Evolutionary conservation across 108 stramenopile genomes (phyloP).

Genomic region (Cyclotella baltica): DNA sequence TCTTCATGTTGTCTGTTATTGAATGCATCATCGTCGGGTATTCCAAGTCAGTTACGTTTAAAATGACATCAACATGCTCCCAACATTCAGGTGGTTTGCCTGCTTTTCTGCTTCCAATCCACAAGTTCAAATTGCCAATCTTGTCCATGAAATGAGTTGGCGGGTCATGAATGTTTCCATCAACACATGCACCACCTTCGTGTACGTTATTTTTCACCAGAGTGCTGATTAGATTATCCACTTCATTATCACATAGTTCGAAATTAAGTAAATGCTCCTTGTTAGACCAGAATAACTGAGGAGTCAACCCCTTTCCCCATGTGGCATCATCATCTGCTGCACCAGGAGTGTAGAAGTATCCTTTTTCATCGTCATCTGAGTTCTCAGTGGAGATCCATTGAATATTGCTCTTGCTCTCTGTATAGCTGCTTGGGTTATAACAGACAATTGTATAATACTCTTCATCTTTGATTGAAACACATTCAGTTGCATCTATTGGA

Average conservation of each 20-base stretch:
- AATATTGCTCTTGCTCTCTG: slow-evolving; percentile 29
- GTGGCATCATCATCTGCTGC: slow-evolving; percentile 83
- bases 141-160: slow-evolving; percentile 20
- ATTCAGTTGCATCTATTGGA: not conserved
- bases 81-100: slow-evolving; percentile 78
- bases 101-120: slow-evolving; percentile 74
- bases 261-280: slow-evolving; percentile 15
- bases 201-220: slow-evolving; percentile 23
- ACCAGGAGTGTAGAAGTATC: slow-evolving; percentile 70
- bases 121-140: slow-evolving; percentile 61
- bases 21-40: slow-evolving; percentile 58
- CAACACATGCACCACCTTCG: not conserved
- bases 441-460: slow-evolving; percentile 58
- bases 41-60: slow-evolving; percentile 77
- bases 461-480: not conserved
- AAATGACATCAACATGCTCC: slow-evolving; percentile 75
- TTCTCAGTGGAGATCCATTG: slow-evolving; percentile 33
- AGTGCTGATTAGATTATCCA: slow-evolving; percentile 51
- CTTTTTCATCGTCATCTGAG: not conserved
- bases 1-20: not conserved
- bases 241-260: slow-evolving; percentile 43
- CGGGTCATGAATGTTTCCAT: not conserved
- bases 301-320: slow-evolving; percentile 69
- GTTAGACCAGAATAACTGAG: slow-evolving; percentile 69
- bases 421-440: slow-evolving; percentile 57